These are phyloP conservation scores for Exophiala aquamarina DNA, from an alignment of 2,329 filamentous ascomycete genomes.

Conservation along the genomic window DNA sequence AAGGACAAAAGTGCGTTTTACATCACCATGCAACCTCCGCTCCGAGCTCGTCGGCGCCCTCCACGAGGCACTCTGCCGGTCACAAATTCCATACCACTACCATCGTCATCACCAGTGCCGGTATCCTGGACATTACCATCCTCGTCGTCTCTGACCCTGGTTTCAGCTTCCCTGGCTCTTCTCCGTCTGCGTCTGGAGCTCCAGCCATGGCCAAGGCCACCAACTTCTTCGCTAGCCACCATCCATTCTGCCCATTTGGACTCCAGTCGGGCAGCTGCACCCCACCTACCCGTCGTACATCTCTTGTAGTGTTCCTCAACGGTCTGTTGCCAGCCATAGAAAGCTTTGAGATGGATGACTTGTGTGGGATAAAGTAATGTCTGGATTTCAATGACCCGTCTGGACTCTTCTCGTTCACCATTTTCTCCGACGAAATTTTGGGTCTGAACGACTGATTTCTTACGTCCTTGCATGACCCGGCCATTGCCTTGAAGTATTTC, in stretches of 20 bases:
- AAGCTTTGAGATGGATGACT: constrained; percentile 85
- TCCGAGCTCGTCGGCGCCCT: constrained; percentile 63
- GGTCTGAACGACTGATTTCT: constrained; percentile 23
- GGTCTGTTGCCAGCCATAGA: constrained; percentile 92
- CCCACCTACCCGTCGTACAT: constrained; percentile 73
- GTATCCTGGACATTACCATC: constrained; percentile 44
- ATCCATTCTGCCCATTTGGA: constrained; percentile 92
- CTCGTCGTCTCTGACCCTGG: constrained; percentile 77
- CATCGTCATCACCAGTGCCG: constrained; percentile 31
- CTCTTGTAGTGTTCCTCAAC: constrained; percentile 91
- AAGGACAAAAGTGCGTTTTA: constrained; percentile 38
- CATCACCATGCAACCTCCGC: constrained; percentile 65
- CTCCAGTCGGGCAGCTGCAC: constrained; percentile 75
- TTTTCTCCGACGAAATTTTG: constrained; percentile 10
- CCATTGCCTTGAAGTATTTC: constrained; percentile 85
- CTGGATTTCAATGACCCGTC: constrained; percentile 25
- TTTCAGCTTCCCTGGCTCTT: constrained; percentile 76
- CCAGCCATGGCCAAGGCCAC: constrained; percentile 57
- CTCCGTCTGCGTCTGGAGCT: constrained; percentile 68
- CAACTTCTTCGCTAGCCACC: constrained; percentile 85
- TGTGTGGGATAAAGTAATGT: constrained; percentile 67
- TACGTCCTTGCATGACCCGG: constrained; percentile 53
- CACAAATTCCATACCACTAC: constrained; percentile 32
- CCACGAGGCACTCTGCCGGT: constrained; percentile 16
- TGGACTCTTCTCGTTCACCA: constrained; percentile 19